phyloP scores from a whole-genome alignment of 768 basidiomycete genomes.

The Termitomyces heimii region DNA sequence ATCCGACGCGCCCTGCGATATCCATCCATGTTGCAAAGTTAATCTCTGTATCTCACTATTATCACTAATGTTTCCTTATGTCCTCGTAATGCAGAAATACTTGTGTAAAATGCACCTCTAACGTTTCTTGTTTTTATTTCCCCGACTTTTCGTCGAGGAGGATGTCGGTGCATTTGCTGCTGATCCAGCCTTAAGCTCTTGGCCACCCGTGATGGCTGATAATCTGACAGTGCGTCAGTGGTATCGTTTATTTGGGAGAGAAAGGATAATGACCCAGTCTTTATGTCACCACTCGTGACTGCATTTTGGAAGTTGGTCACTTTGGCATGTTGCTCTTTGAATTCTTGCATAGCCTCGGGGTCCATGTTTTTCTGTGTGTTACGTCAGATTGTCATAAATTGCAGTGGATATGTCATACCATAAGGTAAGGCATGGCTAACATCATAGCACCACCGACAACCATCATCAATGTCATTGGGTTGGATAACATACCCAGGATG shows the following conservation, averaged over 20 bases:
- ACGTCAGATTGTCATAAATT: slow-evolving; percentile 8
- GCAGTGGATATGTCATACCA: slow-evolving; percentile 35
- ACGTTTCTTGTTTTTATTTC: slow-evolving; percentile 31
- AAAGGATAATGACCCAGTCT: slow-evolving; percentile 47
- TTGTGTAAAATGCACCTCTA: slow-evolving; percentile 12
- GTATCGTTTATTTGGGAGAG: not conserved
- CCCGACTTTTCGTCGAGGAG: slow-evolving; percentile 14
- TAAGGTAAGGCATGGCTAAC: slow-evolving; percentile 69
- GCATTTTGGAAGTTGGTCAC: slow-evolving; percentile 50
- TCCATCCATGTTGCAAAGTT: slow-evolving; percentile 17
- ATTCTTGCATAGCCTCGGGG: slow-evolving; percentile 59
- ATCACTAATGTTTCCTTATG: not conserved
- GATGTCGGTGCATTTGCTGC: not conserved
- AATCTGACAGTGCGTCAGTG: slow-evolving; percentile 25
- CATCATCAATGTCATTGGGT: slow-evolving; percentile 84
- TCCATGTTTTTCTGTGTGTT: slow-evolving; percentile 65
- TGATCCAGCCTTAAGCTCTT: slow-evolving; percentile 8
- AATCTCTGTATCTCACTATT: slow-evolving; percentile 2
- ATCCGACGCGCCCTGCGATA: slow-evolving; percentile 56
- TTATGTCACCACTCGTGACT: slow-evolving; percentile 52
- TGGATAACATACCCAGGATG: slow-evolving; percentile 68
- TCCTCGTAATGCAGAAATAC: not conserved
- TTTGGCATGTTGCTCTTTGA: slow-evolving; percentile 56
- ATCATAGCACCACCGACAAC: slow-evolving; percentile 59
- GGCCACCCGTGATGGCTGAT: slow-evolving; percentile 31